Percentiles rank a stretch among this genome's conserved stretches.
These are phyloP conservation scores for Wallacemonas sp. DNA, from an alignment of 208 protist species.

Conservation along the genomic window DNA sequence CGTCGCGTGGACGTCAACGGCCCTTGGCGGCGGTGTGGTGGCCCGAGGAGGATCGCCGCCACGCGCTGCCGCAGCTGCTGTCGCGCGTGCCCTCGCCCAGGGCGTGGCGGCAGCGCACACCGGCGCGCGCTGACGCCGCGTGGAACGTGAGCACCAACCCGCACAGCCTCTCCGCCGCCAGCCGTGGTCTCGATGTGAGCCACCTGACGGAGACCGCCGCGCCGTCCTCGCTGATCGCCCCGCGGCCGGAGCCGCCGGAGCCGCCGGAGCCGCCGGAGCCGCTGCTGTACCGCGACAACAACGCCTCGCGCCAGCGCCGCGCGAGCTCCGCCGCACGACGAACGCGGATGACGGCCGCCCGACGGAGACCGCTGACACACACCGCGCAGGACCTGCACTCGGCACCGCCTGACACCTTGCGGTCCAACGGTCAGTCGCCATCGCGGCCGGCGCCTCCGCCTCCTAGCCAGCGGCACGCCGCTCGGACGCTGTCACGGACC, in stretches of 20 bases:
- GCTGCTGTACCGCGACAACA: slow-evolving; percentile 3
- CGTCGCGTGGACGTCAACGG: too few species aligned
- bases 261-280: too few species aligned
- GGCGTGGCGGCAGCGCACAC: background rate
- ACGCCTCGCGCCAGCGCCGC: slow-evolving; percentile 7
- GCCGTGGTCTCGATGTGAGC: slow-evolving; percentile 8
- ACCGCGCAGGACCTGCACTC: too few species aligned
- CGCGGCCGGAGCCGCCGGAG: too few species aligned
- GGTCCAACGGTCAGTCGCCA: background rate
- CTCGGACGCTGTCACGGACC: too few species aligned
- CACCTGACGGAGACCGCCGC: background rate
- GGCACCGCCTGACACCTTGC: too few species aligned
- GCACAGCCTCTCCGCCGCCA: slow-evolving; percentile 19
- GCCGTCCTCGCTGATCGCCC: background rate
- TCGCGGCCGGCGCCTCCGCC: background rate
- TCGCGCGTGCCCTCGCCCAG: background rate
- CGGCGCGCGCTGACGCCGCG: background rate
- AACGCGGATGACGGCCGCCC: background rate
- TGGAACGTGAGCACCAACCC: slow-evolving; percentile 20
- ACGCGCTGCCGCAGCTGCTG: too few species aligned
- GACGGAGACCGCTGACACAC: background rate
- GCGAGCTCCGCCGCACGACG: slow-evolving; percentile 5
- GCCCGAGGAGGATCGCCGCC: too few species aligned
- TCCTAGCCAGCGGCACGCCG: too few species aligned
- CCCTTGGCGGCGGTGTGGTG: too few species aligned